Percentiles rank a stretch among this genome's conserved stretches.
These are phyloP conservation scores for Tolypocladium tundrense DNA, from an alignment of 2,329 filamentous ascomycete genomes.

Conservation along the genomic window DNA sequence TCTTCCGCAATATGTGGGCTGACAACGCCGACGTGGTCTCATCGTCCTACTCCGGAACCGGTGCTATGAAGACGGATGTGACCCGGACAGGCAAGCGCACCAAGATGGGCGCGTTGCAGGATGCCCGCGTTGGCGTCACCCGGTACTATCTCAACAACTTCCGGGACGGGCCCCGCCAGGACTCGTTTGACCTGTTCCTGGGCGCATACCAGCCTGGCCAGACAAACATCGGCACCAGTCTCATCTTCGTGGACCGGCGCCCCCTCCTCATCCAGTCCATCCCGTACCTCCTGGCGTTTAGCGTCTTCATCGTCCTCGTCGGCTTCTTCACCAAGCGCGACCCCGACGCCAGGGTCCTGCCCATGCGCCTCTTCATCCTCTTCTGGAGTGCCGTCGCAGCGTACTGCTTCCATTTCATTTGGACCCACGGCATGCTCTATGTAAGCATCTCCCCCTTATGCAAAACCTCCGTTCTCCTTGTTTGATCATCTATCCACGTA, in stretches of 20 bases:
- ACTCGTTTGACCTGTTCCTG: constrained; percentile 90
- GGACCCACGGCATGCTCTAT: constrained; percentile 81
- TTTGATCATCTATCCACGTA: not conserved
- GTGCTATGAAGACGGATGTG: constrained; percentile 95
- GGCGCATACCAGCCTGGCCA: constrained; percentile 72
- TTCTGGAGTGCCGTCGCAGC: constrained; percentile 62
- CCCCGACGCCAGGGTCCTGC: constrained; percentile 67
- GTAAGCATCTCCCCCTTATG: constrained; percentile 45
- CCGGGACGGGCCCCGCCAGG: constrained; percentile 82
- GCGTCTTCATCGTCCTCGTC: constrained; percentile 71
- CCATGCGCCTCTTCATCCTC: constrained; percentile 70
- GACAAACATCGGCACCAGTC: constrained; percentile 57
- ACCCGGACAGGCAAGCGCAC: constrained; percentile 89
- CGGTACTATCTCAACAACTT: constrained; percentile 94
- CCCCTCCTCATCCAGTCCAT: constrained; percentile 87
- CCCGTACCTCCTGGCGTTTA: constrained; percentile 81
- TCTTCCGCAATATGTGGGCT: constrained; percentile 97
- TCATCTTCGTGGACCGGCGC: constrained; percentile 74
- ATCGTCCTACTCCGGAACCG: constrained; percentile 86
- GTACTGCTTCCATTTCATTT: constrained; percentile 70
- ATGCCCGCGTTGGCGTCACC: constrained; percentile 78
- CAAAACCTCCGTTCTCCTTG: too few relatives aligned
- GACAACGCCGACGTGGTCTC: constrained; percentile 97
- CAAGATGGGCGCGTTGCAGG: constrained; percentile 72
- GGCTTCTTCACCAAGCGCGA: constrained; percentile 61